Base-by-base conservation (phyloP, 2,329 filamentous ascomycete genomes). In the Coniochaeta sp. region DNA sequence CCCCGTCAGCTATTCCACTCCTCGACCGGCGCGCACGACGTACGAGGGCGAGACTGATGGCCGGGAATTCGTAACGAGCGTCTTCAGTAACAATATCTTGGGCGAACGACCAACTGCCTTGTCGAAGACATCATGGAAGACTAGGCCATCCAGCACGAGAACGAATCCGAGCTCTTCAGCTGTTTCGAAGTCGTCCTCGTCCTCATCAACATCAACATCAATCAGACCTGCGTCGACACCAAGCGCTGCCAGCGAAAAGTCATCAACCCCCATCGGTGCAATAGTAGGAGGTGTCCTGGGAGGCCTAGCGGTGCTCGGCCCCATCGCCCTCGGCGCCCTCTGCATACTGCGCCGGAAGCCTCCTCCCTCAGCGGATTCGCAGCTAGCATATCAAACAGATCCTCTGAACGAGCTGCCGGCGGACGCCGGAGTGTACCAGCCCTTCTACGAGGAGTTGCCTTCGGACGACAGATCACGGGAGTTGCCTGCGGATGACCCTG, bases 241-340 rank as follows among this genome's bases (percentile, higher is more conserved):
- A 26, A 49, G 49, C 14, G 51, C 52, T 52, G n/a, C n/a, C n/a
- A 50, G 47, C n/a, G 30, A 47, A 20, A 47, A 18, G 9, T 47
- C 49, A 14, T 50, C 52, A 3, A 62, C 59, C 1, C 64, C 63
- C 8, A 56, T 67, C 18, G 69, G 68, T 5, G 59, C 67, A 51
- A 71, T 71, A 35, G 67, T 69, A 2, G 69, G 69, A 20, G 67
- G 66, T 31, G 67, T 67, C 16, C 63, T 71, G 4, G 69, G 67
- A 13, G 68, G 69, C 47, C 53, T 71, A 8, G 69, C 58, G 0
- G 64, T 59, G 26, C 57, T 71, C 31, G 66, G 57, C 24, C 53
- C 67, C 49, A 51, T 62, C 16, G 62, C 56, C 16, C 54, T 64
- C 12, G 63, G 58, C n/a, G 53, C 62, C 8, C 64, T 64, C 52